Percentiles rank a stretch among this genome's conserved stretches.
These are phyloP conservation scores for Suillus americanus DNA, from an alignment of 768 basidiomycete genomes.

Conservation along the genomic window DNA sequence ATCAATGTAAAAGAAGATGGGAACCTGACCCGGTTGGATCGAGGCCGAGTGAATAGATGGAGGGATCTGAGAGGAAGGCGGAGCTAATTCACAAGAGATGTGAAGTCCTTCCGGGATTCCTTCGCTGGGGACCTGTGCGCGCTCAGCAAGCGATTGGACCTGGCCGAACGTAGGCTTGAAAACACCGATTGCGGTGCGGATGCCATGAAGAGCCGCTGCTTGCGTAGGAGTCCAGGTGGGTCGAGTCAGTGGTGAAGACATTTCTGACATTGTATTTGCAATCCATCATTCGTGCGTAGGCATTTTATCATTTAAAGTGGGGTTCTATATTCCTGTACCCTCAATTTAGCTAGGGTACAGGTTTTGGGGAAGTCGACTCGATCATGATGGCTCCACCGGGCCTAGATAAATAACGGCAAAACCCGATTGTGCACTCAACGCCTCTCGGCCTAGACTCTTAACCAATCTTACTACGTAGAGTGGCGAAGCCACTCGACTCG, in stretches of 20 bases:
- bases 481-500: no score
- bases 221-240: background rate
- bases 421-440: no score
- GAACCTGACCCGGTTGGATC: constrained; percentile 16
- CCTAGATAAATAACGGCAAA: no score
- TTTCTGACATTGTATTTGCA: no score
- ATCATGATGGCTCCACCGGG: no score
- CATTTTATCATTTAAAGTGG: no score
- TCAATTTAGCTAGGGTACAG: no score
- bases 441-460: no score
- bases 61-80: background rate
- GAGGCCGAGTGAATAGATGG: background rate
- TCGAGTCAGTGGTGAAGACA: background rate
- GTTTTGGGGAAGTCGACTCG: no score
- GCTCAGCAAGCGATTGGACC: background rate
- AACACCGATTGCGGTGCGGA: background rate
- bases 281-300: no score
- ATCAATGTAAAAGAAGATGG: constrained; percentile 19
- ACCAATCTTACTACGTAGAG: no score
- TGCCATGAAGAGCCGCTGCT: background rate
- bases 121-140: background rate
- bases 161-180: background rate
- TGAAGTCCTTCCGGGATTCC: background rate
- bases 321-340: no score
- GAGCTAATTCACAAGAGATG: background rate